Base-by-base conservation (phyloP, 768 basidiomycete species). In the Coprinopsis strossmayeri region DNA sequence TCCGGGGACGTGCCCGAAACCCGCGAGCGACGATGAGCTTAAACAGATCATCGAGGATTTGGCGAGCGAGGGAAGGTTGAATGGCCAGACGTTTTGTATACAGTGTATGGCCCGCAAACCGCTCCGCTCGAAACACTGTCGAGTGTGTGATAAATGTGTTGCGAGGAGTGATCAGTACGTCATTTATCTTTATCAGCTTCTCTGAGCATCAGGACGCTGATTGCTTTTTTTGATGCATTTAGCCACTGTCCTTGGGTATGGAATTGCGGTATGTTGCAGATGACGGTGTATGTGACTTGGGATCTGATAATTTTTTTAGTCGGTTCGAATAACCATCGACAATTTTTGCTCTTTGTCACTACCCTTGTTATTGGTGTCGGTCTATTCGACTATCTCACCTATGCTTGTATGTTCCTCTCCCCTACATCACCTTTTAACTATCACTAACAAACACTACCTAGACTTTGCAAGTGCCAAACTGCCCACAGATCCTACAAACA, bases 191-290 rank as follows among this genome's bases (percentile, higher is more conserved):
- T 12, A 7, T 46, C 44, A 47, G 3, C 39, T 49, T 51, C 57
- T 21, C 18, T 41, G 10, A 39, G 3, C 7, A 26, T 51, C 37
- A 9, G 41, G 1, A 17, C 24, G 39, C 24, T 39, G 12, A 3
- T 24, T 18, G 9, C 35, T 24, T 46, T n/a, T n/a, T n/a, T n/a
- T n/a, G n/a, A n/a, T n/a, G n/a, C n/a, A n/a, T n/a, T 5, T 40
- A 95, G 93, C 58, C 94, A 99, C 58, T 98, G 96, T 57, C 96
- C 95, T 1, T 99, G 96, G 96, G 84, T 97, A 13, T 99, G 94
- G 94, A 98, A 98, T 66, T 97, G 95, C 63, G 82, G 35, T 91
- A 91, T 60, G 25, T 46, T 35, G 35, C 9, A 3, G 17, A 24
- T 2, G 20, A 11, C 13, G 3, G 9, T 39, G 2, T 18, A 12